A percentile compares a stretch with the other conserved stretches of the same genome.
phyloP scores from a whole-genome alignment of 371 early-diverging fungal genomes.

The Saksenaea vasiformis region DNA sequence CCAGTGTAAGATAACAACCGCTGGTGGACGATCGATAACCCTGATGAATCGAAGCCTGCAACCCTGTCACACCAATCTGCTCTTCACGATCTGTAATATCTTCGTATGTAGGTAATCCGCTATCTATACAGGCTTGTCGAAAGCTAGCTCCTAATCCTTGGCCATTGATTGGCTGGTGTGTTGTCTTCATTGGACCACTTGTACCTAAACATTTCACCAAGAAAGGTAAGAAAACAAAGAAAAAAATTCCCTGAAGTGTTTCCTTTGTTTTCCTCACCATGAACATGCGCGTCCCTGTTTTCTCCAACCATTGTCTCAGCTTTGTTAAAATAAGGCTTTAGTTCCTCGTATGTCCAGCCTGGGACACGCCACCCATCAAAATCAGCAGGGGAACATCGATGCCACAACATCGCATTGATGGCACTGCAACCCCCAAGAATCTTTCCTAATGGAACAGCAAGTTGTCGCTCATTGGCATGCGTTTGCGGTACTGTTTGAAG shows the following conservation, averaged over 20 bases:
- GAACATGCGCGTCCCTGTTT: neutral
- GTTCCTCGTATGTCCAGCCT: constrained; percentile 20
- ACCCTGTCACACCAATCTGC: constrained; percentile 23
- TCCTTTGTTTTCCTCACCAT: constrained; percentile 11
- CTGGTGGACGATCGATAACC: constrained; percentile 21
- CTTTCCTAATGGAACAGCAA: constrained; percentile 35
- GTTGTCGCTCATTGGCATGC: constrained; percentile 13
- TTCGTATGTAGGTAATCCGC: constrained; percentile 14
- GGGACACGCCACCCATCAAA: constrained; percentile 22
- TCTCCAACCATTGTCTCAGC: constrained; percentile 20
- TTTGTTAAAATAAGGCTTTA: constrained; percentile 24
- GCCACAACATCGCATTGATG: constrained; percentile 40
- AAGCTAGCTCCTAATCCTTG: constrained; percentile 13
- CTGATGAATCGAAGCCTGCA: constrained; percentile 20
- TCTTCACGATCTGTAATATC: constrained; percentile 21
- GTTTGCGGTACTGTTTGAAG: constrained; percentile 12
- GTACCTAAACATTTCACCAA: neutral
- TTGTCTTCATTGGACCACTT: constrained; percentile 19
- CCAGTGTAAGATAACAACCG: constrained; percentile 12
- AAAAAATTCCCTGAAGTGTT: too few relatives aligned
- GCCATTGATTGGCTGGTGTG: constrained; percentile 1
- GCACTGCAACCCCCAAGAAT: constrained; percentile 41
- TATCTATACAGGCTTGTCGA: constrained; percentile 21
- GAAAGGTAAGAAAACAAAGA: too few relatives aligned
- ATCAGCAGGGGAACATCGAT: constrained; percentile 36